Evolutionary conservation across 2,329 filamentous ascomycete species (phyloP).

Genomic region (Microdochium trichocladiopsis): DNA sequence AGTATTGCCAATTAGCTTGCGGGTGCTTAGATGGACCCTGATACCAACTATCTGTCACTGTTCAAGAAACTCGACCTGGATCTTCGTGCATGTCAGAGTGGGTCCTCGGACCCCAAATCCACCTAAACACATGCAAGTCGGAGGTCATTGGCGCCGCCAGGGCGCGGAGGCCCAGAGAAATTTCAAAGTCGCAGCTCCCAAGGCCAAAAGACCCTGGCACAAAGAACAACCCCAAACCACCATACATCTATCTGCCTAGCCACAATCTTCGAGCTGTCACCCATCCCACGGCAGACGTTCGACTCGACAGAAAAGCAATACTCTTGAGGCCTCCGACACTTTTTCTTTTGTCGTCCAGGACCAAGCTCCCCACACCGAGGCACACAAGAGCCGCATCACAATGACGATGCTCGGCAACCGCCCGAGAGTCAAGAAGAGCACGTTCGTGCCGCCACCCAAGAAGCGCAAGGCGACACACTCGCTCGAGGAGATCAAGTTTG

Average conservation of each 20-base stretch:
- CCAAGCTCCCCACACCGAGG: neutral
- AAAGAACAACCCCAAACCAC: neutral
- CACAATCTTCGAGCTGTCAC: too few species aligned
- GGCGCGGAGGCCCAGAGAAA: neutral
- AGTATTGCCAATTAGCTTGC: too few species aligned
- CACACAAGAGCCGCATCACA: constrained; percentile 1
- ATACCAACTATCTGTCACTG: too few species aligned
- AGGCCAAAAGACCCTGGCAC: neutral
- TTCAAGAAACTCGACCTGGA: too few species aligned
- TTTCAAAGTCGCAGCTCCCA: neutral
- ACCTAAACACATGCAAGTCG: neutral
- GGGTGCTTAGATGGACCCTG: too few species aligned
- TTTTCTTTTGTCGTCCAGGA: too few species aligned
- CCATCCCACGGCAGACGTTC: too few species aligned
- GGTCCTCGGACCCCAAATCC: neutral
- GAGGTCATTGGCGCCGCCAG: neutral
- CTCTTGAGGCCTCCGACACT: too few species aligned
- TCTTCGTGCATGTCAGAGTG: neutral
- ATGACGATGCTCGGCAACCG: constrained; percentile 39
- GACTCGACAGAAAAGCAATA: too few species aligned
- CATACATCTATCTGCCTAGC: neutral
- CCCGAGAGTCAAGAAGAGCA: constrained; percentile 50
- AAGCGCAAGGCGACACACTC: constrained; percentile 54
- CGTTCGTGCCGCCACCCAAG: constrained; percentile 54
- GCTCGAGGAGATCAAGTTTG: constrained; percentile 80